A percentile compares a stretch with the other conserved stretches of the same genome.
Conservation (phyloP, 306 rosid species). For the Senna siamea region DNA sequence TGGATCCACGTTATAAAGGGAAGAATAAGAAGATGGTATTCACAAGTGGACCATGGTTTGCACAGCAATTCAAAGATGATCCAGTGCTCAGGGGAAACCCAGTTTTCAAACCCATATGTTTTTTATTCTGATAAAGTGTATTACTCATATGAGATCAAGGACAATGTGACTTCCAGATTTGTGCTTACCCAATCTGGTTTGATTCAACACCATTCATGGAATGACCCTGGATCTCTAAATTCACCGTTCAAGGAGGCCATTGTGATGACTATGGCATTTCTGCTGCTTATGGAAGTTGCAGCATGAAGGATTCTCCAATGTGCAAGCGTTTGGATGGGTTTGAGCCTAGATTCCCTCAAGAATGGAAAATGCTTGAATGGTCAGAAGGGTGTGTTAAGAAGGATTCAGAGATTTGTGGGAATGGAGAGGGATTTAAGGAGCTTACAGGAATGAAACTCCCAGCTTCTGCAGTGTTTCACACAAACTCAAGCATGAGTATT, state of each 20-base stretch:
- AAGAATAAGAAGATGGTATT: slow-evolving; percentile 18
- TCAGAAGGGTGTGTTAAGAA: slow-evolving; percentile 41
- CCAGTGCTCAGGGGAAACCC: slow-evolving; percentile 16
- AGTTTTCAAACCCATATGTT: slow-evolving; percentile 28
- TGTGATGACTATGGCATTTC: slow-evolving; percentile 45
- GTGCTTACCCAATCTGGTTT: slow-evolving; percentile 29
- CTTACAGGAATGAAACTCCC: slow-evolving; percentile 45
- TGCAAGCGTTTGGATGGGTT: slow-evolving; percentile 47
- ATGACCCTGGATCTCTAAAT: slow-evolving; percentile 20
- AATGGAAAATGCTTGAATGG: slow-evolving; percentile 37
- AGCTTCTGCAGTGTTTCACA: slow-evolving; percentile 34
- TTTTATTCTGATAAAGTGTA: slow-evolving; percentile 29
- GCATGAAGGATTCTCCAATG: slow-evolving; percentile 8
- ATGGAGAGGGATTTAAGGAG: slow-evolving; percentile 39
- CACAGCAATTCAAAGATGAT: slow-evolving; percentile 24
- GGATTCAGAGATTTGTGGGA: slow-evolving; percentile 35
- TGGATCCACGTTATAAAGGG: slow-evolving; percentile 32
- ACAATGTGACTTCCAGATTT: slow-evolving; percentile 23
- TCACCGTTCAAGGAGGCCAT: slow-evolving; percentile 22
- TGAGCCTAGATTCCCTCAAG: slow-evolving; percentile 35
- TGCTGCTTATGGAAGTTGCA: slow-evolving; percentile 48
- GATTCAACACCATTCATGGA: slow-evolving; percentile 37
- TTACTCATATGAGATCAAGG: slow-evolving; percentile 19
- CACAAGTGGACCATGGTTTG: slow-evolving; percentile 44
- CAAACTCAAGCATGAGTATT: slow-evolving; percentile 32